Evolutionary conservation across 2,329 filamentous ascomycete genomes (phyloP).

Genomic region (Colletotrichum higginsianum): DNA sequence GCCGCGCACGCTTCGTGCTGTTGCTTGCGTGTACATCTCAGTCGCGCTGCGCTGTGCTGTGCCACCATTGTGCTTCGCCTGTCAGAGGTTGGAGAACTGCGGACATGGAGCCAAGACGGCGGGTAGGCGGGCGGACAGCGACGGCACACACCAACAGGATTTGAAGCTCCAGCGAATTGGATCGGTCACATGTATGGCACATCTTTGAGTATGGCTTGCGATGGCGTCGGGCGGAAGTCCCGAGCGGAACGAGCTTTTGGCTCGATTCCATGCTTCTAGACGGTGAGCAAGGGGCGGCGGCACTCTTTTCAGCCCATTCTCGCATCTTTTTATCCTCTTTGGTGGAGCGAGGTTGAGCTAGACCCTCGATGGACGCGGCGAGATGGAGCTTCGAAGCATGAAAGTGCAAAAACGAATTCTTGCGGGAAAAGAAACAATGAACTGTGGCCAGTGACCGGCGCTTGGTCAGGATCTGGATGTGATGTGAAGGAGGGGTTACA

Average conservation of each 20-base stretch:
- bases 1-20: not conserved
- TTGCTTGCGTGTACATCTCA: not conserved
- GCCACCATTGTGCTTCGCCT: not conserved
- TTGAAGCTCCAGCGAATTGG: not conserved
- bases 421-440: not conserved
- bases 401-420: not conserved
- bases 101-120: not conserved
- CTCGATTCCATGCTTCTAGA: not conserved
- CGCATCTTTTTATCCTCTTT: not conserved
- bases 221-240: not conserved
- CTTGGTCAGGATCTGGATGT: constrained; percentile 2
- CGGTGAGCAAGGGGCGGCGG: not conserved
- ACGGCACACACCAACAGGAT: not conserved
- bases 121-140: not conserved
- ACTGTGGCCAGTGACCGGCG: not conserved
- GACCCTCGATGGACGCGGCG: constrained; percentile 1
- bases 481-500: not conserved
- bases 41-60: not conserved
- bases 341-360: not conserved
- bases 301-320: not conserved
- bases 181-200: not conserved
- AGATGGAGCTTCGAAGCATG: constrained; percentile 8
- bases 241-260: not conserved
- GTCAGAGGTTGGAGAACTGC: not conserved
- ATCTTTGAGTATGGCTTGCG: not conserved